Evolutionary conservation across 257 asterid species (phyloP).

Genomic region (Solanum sejunctum): DNA sequence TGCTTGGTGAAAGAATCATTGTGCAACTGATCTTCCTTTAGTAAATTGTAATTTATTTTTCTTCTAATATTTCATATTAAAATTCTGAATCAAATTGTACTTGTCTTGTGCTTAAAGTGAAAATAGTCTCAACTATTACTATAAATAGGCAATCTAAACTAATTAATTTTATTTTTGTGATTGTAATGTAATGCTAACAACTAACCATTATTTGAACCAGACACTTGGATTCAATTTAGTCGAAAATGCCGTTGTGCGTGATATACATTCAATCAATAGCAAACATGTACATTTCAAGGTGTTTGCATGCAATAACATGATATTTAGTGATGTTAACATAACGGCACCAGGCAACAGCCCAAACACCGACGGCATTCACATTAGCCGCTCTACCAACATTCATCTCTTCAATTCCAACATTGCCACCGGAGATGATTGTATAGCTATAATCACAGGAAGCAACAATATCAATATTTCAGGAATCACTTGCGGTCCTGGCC

Average conservation of each 20-base stretch:
- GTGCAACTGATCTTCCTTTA: background rate
- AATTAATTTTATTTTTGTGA: background rate
- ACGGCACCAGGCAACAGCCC: constrained; percentile 7
- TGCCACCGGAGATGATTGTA: constrained; percentile 54
- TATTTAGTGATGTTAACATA: background rate
- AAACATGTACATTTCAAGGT: constrained; percentile 2
- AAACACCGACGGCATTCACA: constrained; percentile 11
- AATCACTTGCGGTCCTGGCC: constrained; percentile 59
- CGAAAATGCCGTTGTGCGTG: background rate
- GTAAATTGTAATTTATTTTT: background rate
- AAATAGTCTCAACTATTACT: no score
- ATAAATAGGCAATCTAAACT: no score
- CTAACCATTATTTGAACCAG: background rate
- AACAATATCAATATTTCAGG: constrained; percentile 18
- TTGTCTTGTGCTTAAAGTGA: no score
- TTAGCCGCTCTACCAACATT: background rate
- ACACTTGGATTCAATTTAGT: background rate
- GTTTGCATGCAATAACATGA: background rate
- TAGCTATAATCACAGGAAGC: constrained; percentile 50
- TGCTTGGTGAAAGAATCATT: background rate
- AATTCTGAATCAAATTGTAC: no score
- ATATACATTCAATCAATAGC: background rate
- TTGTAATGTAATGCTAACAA: background rate
- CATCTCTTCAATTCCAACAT: background rate
- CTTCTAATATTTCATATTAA: no score